phyloP scores from a whole-genome alignment of 202 grass and related monocot species.

The Carex arenaria region DNA sequence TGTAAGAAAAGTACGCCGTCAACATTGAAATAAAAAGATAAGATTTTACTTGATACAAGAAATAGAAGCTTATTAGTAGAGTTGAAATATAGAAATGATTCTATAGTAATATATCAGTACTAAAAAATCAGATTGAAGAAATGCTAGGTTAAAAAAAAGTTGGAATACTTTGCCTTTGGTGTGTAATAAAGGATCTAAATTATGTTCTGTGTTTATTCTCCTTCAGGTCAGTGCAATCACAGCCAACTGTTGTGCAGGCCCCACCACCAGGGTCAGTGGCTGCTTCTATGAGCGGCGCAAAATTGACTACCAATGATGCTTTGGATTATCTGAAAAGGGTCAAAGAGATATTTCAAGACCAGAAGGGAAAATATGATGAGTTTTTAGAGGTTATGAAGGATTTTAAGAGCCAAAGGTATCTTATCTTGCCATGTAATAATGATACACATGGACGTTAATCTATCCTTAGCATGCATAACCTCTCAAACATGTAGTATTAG shows the following conservation, averaged over 20 bases:
- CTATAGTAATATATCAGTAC: background rate
- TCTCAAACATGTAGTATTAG: background rate
- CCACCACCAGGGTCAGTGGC: slow-evolving; percentile 17
- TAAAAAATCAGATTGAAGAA: background rate
- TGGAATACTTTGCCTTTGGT: background rate
- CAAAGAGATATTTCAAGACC: slow-evolving; percentile 98
- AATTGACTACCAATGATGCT: slow-evolving; percentile 89
- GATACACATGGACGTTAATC: background rate
- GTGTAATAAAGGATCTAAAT: background rate
- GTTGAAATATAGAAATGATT: background rate
- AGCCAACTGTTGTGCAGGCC: slow-evolving; percentile 24
- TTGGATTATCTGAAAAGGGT: slow-evolving; percentile 92
- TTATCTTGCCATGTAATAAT: slow-evolving; percentile 2
- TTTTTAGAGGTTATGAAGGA: slow-evolving; percentile 99
- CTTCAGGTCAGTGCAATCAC: slow-evolving; percentile 20
- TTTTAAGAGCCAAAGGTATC: slow-evolving; percentile 96
- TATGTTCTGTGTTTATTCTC: background rate
- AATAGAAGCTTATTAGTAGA: background rate
- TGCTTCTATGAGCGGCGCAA: slow-evolving; percentile 27
- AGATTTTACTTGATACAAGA: background rate
- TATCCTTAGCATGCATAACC: background rate
- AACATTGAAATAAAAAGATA: background rate
- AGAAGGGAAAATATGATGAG: slow-evolving; percentile 93
- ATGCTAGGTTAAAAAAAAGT: background rate
- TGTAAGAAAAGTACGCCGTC: background rate